A percentile compares a stretch with the other conserved stretches of the same genome.
These are phyloP conservation scores for Lactarius akahatsu DNA, from an alignment of 768 basidiomycete genomes.

Conservation along the genomic window DNA sequence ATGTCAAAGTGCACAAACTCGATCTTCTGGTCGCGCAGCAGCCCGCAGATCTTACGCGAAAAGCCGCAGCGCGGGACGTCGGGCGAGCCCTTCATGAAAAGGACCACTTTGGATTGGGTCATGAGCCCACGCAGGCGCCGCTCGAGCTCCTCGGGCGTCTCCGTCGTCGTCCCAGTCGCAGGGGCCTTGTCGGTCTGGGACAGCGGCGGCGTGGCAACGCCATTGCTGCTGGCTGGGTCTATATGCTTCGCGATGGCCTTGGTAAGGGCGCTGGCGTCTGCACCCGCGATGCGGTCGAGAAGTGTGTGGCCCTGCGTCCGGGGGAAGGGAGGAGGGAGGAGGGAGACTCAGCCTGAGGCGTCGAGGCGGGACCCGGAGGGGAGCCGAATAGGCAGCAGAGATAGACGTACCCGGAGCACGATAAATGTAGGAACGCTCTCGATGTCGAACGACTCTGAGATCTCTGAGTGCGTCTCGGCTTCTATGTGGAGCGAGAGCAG, in stretches of 20 bases:
- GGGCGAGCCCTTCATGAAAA: conserved; percentile 68
- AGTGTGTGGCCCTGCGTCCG: conserved; percentile 78
- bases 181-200: conserved; percentile 47
- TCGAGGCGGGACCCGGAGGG: neutral
- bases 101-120: conserved; percentile 60
- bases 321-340: conserved; percentile 12
- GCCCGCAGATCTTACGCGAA: conserved; percentile 53
- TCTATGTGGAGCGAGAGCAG: conserved; percentile 75
- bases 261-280: conserved; percentile 68
- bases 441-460: conserved; percentile 90
- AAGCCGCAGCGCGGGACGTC: conserved; percentile 64
- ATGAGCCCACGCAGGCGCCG: conserved; percentile 67
- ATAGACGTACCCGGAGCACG: conserved; percentile 64
- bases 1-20: conserved; percentile 41
- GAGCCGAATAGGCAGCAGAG: neutral
- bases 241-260: conserved; percentile 59
- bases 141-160: conserved; percentile 67
- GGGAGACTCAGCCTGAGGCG: neutral
- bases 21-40: conserved; percentile 48
- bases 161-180: conserved; percentile 24
- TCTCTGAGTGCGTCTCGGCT: conserved; percentile 71
- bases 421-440: conserved; percentile 86
- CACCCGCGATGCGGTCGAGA: conserved; percentile 75
- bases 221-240: conserved; percentile 19
- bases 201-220: conserved; percentile 40